Base-by-base conservation (phyloP, 805 yeast genomes). In the Candida insectalens region DNA sequence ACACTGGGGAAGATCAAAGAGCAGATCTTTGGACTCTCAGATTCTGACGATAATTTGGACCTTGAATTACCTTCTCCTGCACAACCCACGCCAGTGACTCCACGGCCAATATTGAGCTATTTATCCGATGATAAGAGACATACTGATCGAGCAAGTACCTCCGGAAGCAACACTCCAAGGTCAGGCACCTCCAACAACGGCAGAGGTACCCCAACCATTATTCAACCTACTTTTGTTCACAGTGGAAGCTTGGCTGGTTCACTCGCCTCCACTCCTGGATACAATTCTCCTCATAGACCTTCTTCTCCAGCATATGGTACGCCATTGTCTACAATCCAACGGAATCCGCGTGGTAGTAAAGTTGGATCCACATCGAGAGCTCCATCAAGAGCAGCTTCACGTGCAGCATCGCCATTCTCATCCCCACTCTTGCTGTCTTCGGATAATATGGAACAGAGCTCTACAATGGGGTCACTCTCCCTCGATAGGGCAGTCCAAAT, bases 261-360 rank as follows among this genome's bases (percentile, higher is more conserved):
- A 2, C 35, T 30, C 27, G 27, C 38, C 5, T 48, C 46, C 29
- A 54, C 42, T 18, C 43, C 52, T 7, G 40, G 30, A 6, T 44
- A 55, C 38, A 35, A 57, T 26, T 71, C 80, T 2, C 82, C 82
- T 12, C 60, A 77, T 46, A 55, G 79, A 38, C 74, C 69, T 21
- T 58, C 75, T 5, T 75, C 81, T 1, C 75, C 81, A 3, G 66
- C 66, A 42, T 63, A 53, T 54, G 55, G 39, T 57, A 67, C 72
- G 1, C 80, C 79, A 15, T 56, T 77, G 49, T 69, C 87, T 10
- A 70, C 81, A 0, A 64, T 77, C 15, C 84, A 76, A 46, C 62
- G 75, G 43, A 77, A 74, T 46, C 44, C 60, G 6, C 50, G 51
- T 17, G 13, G 41, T 2, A 41, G 44, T 28, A 27, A 31, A 15